Evolutionary conservation across 768 basidiomycete species (phyloP).

Genomic region (Pleurotus platypus): DNA sequence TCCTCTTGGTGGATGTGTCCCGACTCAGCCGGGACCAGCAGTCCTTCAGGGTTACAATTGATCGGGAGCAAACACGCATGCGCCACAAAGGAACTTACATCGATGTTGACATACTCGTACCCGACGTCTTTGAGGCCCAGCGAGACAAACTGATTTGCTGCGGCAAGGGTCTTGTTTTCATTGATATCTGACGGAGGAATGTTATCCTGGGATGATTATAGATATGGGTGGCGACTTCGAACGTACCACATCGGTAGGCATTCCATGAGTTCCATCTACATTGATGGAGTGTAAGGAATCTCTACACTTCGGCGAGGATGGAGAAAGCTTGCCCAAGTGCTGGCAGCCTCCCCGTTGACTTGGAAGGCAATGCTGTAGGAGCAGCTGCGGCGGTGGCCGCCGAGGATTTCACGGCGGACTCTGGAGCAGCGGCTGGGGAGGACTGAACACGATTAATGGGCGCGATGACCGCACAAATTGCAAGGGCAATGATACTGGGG

Average conservation of each 20-base stretch:
- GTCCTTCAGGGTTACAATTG: slow-evolving; percentile 27
- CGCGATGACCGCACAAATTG: too few relatives aligned
- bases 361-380: slow-evolving; percentile 38
- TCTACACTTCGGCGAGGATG: too few relatives aligned
- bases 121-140: slow-evolving; percentile 45
- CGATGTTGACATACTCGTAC: slow-evolving; percentile 50
- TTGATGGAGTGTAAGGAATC: not conserved
- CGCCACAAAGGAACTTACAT: slow-evolving; percentile 26
- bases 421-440: not conserved
- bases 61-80: not conserved
- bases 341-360: slow-evolving; percentile 37
- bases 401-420: not conserved
- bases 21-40: slow-evolving; percentile 42
- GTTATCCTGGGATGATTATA: not conserved
- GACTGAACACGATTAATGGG: not conserved
- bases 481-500: too few relatives aligned
- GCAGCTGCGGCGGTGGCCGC: slow-evolving; percentile 17
- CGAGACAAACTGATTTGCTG: slow-evolving; percentile 41
- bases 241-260: slow-evolving; percentile 38
- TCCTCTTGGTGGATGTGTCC: slow-evolving; percentile 34
- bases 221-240: not conserved
- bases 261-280: slow-evolving; percentile 54
- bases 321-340: slow-evolving; percentile 36
- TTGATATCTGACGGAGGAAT: slow-evolving; percentile 31
- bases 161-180: slow-evolving; percentile 38